Conservation (phyloP, 495 filamentous ascomycete species). For the Beverwykella pulmonaria region DNA sequence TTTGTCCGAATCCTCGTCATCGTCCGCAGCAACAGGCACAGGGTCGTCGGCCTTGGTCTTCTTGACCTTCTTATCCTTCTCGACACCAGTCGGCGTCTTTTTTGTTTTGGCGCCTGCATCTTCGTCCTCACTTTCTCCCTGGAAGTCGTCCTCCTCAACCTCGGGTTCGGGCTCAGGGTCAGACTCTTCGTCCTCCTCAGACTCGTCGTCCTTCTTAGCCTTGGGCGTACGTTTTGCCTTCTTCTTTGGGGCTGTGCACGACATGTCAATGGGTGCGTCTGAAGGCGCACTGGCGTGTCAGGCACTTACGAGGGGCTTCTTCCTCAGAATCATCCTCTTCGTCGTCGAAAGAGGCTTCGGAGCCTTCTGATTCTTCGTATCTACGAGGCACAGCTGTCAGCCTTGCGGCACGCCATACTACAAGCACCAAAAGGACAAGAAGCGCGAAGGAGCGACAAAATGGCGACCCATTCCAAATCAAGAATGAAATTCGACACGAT, state of each 20-base stretch:
- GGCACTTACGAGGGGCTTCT: conserved; percentile 34
- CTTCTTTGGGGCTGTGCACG: conserved; percentile 31
- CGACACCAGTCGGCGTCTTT: conserved; percentile 36
- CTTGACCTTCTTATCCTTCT: conserved; percentile 36
- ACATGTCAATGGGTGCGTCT: conserved; percentile 11
- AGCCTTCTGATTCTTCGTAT: conserved; percentile 41
- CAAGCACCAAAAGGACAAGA: not conserved
- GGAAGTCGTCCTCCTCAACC: conserved; percentile 20
- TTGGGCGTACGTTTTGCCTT: conserved; percentile 25
- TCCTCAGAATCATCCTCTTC: conserved; percentile 37
- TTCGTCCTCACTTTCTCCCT: conserved; percentile 30
- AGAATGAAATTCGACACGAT: not conserved
- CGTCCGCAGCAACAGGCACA: conserved; percentile 39
- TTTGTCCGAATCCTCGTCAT: conserved; percentile 37
- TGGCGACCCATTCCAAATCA: not conserved
- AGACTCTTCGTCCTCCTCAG: conserved; percentile 26
- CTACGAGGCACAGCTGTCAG: conserved; percentile 28
- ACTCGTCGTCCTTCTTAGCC: conserved; percentile 37
- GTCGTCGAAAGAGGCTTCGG: conserved; percentile 39
- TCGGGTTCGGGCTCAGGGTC: conserved; percentile 26
- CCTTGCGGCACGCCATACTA: conserved; percentile 6
- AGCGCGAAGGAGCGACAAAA: not conserved
- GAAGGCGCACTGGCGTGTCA: not conserved
- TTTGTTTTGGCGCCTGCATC: conserved; percentile 35
- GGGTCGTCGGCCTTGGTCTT: conserved; percentile 31